Percentiles rank a stretch among this genome's conserved stretches.
Evolutionary conservation across 352 stramenopile species (phyloP).

Genomic region (Phytophthora multivora): DNA sequence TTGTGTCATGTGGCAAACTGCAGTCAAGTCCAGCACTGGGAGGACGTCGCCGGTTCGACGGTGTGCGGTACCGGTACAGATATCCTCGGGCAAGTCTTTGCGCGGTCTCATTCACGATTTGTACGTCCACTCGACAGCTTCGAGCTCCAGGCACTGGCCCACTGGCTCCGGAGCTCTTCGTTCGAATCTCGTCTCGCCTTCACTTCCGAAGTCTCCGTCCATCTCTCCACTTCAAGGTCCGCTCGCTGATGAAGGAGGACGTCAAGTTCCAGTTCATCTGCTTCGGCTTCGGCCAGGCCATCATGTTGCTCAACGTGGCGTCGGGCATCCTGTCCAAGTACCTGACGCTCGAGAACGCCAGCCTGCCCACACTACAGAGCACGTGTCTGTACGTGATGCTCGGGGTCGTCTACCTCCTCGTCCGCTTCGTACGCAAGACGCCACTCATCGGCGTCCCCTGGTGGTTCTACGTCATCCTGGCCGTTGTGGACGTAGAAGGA

Average conservation of each 20-base stretch:
- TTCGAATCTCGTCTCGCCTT: slow-evolving; percentile 5
- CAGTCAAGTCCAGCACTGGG: slow-evolving; percentile 1
- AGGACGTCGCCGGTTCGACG: not conserved
- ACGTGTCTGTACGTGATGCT: slow-evolving; percentile 62
- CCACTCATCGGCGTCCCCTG: slow-evolving; percentile 44
- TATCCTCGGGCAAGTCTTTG: slow-evolving; percentile 15
- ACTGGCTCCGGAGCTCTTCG: slow-evolving; percentile 6
- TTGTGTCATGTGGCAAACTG: not conserved
- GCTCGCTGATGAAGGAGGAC: slow-evolving; percentile 22
- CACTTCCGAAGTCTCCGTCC: slow-evolving; percentile 20
- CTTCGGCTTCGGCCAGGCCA: slow-evolving; percentile 72
- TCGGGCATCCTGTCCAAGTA: slow-evolving; percentile 67
- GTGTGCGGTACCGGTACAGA: not conserved
- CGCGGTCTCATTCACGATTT: slow-evolving; percentile 14
- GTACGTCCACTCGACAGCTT: slow-evolving; percentile 16
- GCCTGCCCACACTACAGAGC: slow-evolving; percentile 65
- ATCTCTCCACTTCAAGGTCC: slow-evolving; percentile 19
- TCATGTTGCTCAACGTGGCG: slow-evolving; percentile 67
- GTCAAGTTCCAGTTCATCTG: slow-evolving; percentile 54
- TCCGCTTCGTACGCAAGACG: slow-evolving; percentile 41
- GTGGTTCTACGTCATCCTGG: slow-evolving; percentile 72
- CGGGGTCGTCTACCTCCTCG: slow-evolving; percentile 47
- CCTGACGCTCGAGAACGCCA: slow-evolving; percentile 53
- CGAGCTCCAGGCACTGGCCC: slow-evolving; percentile 3
- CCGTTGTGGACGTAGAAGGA: slow-evolving; percentile 63